Evolutionary conservation across 2,329 filamentous ascomycete genomes (phyloP), one percentile per base, ranked within the genome.

Genomic region (Trichophyton benhamiae): DNA sequence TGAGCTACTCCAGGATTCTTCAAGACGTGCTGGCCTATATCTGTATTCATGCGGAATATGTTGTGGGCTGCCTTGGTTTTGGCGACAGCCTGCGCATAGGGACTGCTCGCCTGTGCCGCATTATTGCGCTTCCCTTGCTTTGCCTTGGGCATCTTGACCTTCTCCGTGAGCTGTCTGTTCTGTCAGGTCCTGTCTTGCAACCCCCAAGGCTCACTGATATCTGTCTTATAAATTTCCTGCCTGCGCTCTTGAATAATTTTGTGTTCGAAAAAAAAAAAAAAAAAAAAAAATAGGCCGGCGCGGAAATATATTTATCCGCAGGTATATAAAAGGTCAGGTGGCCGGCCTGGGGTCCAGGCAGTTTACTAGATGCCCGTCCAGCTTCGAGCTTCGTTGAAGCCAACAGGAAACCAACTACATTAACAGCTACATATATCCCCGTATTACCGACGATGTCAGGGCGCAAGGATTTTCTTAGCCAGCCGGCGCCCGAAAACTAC

Each of bases 11-110:
- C 88, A 1, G 89, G 89, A 74, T 95, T 95, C 74, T 96, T 96
- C 66, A 97, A 82, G 64, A 99, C 94, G 74, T 97, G 90, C 72
- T 88, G 85, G 68, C 92, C 91, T 66, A 94, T 83, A 73, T 92
- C 84, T 68, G 88, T 94, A 79, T 95, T 96, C 84, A 96, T 95
- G 74, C 95, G 95, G 83, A 97, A 97, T 75, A 96, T 89, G 69
- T 89, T 91, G 78, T 95, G 91, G 48, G 79, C 78, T 4, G 78
- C 76, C 44, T 75, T 74, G 22, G 78, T 70, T 72, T 83, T 83
- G 59, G 75, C 70, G 48, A 75, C 72, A 42, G 75, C 71, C 63
- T 75, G 72, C 9, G 72, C 69, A 65, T 77, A 77, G 8, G 75
- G 74, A 33, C 67, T 68, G 25, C 69, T 70, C 25, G 71, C 67